A percentile compares a stretch with the other conserved stretches of the same genome.
These are phyloP conservation scores for Sextonia rubra DNA, from an alignment of 164 flowering plant species.

Conservation along the genomic window DNA sequence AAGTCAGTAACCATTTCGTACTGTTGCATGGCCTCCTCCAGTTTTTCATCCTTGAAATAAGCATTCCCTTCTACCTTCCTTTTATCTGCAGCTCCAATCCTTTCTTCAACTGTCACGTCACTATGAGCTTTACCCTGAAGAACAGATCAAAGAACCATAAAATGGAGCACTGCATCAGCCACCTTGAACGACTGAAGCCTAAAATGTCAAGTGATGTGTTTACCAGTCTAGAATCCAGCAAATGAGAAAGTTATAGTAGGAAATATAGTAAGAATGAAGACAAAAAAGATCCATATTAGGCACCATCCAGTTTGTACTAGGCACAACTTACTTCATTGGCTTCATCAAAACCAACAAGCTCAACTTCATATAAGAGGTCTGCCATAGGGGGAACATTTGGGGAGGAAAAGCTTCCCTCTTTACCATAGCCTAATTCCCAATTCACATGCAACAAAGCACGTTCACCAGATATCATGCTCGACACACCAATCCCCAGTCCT, in stretches of 20 bases:
- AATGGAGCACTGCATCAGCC: neutral
- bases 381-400: conserved; percentile 98
- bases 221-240: neutral
- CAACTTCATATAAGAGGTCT: conserved; percentile 86
- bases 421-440: conserved; percentile 93
- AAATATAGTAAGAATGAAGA: neutral
- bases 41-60: conserved; percentile 77
- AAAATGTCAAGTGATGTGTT: neutral
- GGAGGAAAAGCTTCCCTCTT: conserved; percentile 95
- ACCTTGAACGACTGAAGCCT: neutral
- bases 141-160: neutral
- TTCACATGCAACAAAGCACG: conserved; percentile 81
- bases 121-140: conserved; percentile 82
- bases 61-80: conserved; percentile 92
- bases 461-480: conserved; percentile 88
- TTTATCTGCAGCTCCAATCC: conserved; percentile 86
- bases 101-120: conserved; percentile 97
- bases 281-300: neutral
- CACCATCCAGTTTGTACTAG: neutral
- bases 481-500: conserved; percentile 78
- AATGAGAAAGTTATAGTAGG: neutral
- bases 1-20: conserved; percentile 80
- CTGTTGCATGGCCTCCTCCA: conserved; percentile 98
- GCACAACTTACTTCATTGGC: conserved; percentile 69
- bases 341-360: conserved; percentile 96